Evolutionary conservation across 306 rosid species (phyloP).

Genomic region (Biancaea sappan): DNA sequence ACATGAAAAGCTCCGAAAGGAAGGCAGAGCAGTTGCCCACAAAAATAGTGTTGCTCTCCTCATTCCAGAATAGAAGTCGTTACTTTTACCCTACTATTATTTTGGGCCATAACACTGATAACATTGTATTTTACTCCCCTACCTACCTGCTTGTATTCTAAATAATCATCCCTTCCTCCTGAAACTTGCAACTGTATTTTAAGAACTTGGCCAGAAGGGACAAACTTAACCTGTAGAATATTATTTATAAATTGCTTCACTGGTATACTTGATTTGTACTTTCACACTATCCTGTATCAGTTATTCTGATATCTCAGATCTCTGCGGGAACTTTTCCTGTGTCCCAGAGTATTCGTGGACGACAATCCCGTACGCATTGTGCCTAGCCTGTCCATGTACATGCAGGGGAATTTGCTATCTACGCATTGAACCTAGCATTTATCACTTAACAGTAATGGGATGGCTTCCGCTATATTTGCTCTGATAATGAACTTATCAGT

Average conservation of each 20-base stretch:
- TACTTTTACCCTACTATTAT: slow-evolving; percentile 15
- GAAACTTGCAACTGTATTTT: slow-evolving; percentile 5
- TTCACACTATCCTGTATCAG: no score
- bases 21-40: slow-evolving; percentile 29
- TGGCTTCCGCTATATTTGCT: no score
- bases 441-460: no score
- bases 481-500: no score
- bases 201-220: not conserved
- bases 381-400: no score
- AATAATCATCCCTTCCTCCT: slow-evolving; percentile 19
- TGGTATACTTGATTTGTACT: not conserved
- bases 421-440: no score
- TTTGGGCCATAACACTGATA: slow-evolving; percentile 25
- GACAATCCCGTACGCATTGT: no score
- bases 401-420: no score
- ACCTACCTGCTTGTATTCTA: slow-evolving; percentile 23
- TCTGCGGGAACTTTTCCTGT: no score
- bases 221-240: not conserved
- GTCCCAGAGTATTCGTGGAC: no score
- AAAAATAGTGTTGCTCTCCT: slow-evolving; percentile 24
- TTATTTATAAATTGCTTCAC: not conserved
- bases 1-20: slow-evolving; percentile 23
- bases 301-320: no score
- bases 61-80: slow-evolving; percentile 31
- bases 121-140: not conserved